A percentile compares a stretch with the other conserved stretches of the same genome.
phyloP scores from a whole-genome alignment of 1,284 basidiomycete genomes.

The Xerocomus minutiporus region DNA sequence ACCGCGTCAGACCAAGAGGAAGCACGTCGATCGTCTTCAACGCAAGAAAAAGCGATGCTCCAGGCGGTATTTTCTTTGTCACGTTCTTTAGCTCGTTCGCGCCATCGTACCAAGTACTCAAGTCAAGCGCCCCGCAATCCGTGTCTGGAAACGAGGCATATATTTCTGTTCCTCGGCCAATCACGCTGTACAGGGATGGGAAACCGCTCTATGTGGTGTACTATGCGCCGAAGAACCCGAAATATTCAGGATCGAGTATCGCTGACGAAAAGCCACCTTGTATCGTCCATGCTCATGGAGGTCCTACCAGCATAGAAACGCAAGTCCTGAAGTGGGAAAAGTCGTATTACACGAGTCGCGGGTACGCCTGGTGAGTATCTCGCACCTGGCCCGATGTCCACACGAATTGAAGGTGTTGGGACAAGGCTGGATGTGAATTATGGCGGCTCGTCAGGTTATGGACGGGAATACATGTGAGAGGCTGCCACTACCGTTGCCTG shows the following conservation, averaged over 20 bases:
- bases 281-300: slow-evolving; percentile 28
- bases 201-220: slow-evolving; percentile 30
- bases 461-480: slow-evolving; percentile 30
- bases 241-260: slow-evolving; percentile 27
- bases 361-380: slow-evolving; percentile 30
- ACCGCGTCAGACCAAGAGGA: slow-evolving; percentile 39
- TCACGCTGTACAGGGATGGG: slow-evolving; percentile 22
- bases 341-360: slow-evolving; percentile 33
- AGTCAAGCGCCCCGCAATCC: slow-evolving; percentile 12
- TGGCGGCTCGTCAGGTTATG: slow-evolving; percentile 31
- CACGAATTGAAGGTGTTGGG: not conserved
- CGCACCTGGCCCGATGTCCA: too few relatives aligned
- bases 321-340: slow-evolving; percentile 27
- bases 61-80: slow-evolving; percentile 27
- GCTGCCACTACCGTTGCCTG: not conserved
- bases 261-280: slow-evolving; percentile 29
- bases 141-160: slow-evolving; percentile 20
- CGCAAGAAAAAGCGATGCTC: slow-evolving; percentile 22
- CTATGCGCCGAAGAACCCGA: slow-evolving; percentile 29
- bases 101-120: slow-evolving; percentile 24
- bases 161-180: slow-evolving; percentile 24
- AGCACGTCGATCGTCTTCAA: slow-evolving; percentile 23
- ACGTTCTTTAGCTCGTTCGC: slow-evolving; percentile 21
- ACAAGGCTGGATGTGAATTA: slow-evolving; percentile 32
- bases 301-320: slow-evolving; percentile 24